Base-by-base conservation (phyloP, 1,284 basidiomycete species). In the Cryptococcus hybrid region DNA sequence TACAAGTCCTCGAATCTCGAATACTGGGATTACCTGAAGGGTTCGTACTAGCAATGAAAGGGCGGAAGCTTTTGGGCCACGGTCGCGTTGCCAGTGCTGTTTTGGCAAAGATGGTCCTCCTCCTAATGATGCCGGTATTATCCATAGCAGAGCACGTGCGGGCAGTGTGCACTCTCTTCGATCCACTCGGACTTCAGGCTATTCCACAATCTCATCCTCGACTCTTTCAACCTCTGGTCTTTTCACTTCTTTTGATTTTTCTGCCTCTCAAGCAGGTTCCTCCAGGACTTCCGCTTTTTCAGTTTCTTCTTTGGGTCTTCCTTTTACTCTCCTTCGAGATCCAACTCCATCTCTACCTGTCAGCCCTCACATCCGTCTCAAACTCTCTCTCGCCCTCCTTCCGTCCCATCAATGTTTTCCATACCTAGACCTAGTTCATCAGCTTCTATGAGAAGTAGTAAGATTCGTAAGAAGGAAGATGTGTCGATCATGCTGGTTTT, bases 51-150 rank as follows among this genome's bases (percentile, higher is more conserved):
- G 85, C 87, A 1, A 80, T 80, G 39, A 82, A 90, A 38, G 88
- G 89, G 58, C 83, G 92, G 18, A 80, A 85, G 43, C 80, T 94
- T 3, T 77, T 92, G 18, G 83, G 83, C 55, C 85, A 88, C 63
- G 90, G 90, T 5, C 70, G 79, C 3, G 75, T 89, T 8, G 66
- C 67, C 59, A 12, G 7, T 12, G 46, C 35, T 30, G 43, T 44
- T 13, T 69, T 65, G 18, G 18, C 18, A 18, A 18, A 18, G 18
- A 18, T 18, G 18, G 18, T 18, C 18, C 18, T 18, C 18, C 18
- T 18, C 18, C 18, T 18, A n/a, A 42, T 11, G 40, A 42, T 42
- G 40, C n/a, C 40, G 9, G 40, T 42, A 30, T 15, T 52, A 18
- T 18, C 18, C 18, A 18, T 18, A 18, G 18, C 18, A 18, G 18